phyloP scores from a whole-genome alignment of 805 yeast species.

The Dipodascopsis tothii region DNA sequence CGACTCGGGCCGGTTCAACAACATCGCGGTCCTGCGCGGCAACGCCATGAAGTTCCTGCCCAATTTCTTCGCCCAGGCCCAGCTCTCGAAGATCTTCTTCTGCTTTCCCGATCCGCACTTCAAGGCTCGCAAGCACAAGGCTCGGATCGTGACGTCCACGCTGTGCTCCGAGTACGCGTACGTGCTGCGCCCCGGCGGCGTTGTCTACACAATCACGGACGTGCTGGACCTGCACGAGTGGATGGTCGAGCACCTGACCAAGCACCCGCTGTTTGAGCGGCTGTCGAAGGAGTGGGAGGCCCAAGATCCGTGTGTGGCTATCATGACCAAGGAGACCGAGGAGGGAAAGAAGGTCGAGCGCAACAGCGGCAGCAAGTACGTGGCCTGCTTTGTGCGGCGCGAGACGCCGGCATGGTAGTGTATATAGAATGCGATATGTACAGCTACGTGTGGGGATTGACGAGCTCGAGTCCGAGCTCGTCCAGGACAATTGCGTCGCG shows the following conservation, averaged over 20 bases:
- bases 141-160: constrained; percentile 87
- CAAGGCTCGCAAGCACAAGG: constrained; percentile 94
- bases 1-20: constrained; percentile 50
- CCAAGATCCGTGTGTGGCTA: constrained; percentile 69
- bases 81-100: constrained; percentile 74
- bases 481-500: neutral
- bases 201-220: constrained; percentile 90
- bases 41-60: constrained; percentile 97
- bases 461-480: neutral
- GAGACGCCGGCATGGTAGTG: constrained; percentile 12
- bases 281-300: constrained; percentile 71
- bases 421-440: neutral
- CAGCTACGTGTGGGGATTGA: neutral
- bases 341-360: constrained; percentile 95
- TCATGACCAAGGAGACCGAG: constrained; percentile 90
- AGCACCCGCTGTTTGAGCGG: constrained; percentile 85
- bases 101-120: constrained; percentile 99
- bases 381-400: constrained; percentile 53
- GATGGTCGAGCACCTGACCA: constrained; percentile 90
- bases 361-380: constrained; percentile 76
- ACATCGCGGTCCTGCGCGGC: constrained; percentile 83
- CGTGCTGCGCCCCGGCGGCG: constrained; percentile 77
- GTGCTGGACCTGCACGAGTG: constrained; percentile 87
- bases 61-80: constrained; percentile 66
- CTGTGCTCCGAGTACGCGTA: constrained; percentile 87